phyloP scores from a whole-genome alignment of 352 stramenopile species.

The Phytopythium montanum region DNA sequence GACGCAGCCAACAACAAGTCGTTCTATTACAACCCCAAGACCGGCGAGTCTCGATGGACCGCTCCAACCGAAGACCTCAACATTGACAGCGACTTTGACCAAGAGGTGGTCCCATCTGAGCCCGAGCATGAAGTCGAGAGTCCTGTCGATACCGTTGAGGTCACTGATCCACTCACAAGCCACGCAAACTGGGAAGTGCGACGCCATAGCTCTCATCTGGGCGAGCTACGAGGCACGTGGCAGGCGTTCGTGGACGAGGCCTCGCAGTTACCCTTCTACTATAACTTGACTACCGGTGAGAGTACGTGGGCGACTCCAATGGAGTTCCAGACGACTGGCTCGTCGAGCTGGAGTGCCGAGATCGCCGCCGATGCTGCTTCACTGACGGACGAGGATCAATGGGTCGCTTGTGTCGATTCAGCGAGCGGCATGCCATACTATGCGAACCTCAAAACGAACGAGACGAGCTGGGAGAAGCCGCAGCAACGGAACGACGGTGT shows the following conservation, averaged over 20 bases:
- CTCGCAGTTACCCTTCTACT: conserved; percentile 63
- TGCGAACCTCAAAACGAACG: conserved; percentile 43
- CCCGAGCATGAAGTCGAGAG: conserved; percentile 11
- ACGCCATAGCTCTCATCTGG: conserved; percentile 17
- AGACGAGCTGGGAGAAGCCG: conserved; percentile 47
- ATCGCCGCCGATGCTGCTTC: neutral
- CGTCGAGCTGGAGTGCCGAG: neutral
- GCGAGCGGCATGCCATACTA: conserved; percentile 42
- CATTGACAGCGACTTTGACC: conserved; percentile 2
- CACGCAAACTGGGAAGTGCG: conserved; percentile 15
- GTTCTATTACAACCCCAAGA: conserved; percentile 45
- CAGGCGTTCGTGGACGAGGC: conserved; percentile 53
- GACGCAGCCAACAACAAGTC: conserved; percentile 43
- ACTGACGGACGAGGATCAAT: conserved; percentile 15
- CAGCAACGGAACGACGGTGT: conserved; percentile 8
- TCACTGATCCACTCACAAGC: neutral
- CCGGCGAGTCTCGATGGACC: conserved; percentile 41
- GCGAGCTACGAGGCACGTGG: conserved; percentile 35
- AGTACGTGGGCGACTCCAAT: conserved; percentile 49
- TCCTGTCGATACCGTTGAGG: neutral
- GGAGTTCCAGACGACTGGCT: conserved; percentile 9
- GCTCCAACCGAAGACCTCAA: conserved; percentile 9
- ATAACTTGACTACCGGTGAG: conserved; percentile 55
- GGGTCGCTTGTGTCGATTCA: conserved; percentile 49
- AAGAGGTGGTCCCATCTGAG: conserved; percentile 5